These are phyloP conservation scores for Mycena pura DNA, from an alignment of 768 basidiomycete species.

Conservation along the genomic window DNA sequence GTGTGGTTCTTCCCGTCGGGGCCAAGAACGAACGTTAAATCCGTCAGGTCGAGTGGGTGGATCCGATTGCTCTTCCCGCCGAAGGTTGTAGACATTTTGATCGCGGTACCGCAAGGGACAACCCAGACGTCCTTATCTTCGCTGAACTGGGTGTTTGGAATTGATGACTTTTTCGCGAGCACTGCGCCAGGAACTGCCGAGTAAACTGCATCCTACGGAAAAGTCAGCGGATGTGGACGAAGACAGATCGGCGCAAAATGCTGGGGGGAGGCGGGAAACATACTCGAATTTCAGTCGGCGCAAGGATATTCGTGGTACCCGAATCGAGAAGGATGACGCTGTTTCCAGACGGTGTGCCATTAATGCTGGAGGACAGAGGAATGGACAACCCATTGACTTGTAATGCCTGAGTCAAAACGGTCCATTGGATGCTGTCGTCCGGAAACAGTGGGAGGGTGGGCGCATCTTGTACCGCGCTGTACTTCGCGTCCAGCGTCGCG, in stretches of 20 bases:
- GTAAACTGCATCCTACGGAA: not conserved
- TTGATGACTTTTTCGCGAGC: not conserved
- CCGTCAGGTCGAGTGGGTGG: constrained; percentile 5
- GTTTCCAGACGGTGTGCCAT: not conserved
- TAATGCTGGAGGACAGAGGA: not conserved
- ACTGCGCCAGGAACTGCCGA: not conserved
- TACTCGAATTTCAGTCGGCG: not conserved
- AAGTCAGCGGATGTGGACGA: too few species aligned
- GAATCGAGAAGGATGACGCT: not conserved
- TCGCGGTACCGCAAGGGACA: not conserved
- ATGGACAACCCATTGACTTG: not conserved
- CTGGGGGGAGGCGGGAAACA: too few species aligned
- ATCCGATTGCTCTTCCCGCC: not conserved
- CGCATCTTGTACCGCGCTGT: not conserved
- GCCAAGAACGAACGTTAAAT: not conserved
- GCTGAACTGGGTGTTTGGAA: not conserved
- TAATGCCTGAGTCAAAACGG: not conserved
- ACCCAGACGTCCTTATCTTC: not conserved
- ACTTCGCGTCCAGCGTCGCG: constrained; percentile 6
- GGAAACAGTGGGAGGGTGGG: not conserved
- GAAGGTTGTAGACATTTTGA: not conserved
- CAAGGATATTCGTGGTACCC: not conserved
- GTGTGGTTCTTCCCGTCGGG: constrained; percentile 6
- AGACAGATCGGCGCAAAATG: too few species aligned
- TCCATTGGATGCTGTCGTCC: not conserved